Base-by-base conservation (phyloP, 2,329 filamentous ascomycete species). In the Xylariaceae sp. region DNA sequence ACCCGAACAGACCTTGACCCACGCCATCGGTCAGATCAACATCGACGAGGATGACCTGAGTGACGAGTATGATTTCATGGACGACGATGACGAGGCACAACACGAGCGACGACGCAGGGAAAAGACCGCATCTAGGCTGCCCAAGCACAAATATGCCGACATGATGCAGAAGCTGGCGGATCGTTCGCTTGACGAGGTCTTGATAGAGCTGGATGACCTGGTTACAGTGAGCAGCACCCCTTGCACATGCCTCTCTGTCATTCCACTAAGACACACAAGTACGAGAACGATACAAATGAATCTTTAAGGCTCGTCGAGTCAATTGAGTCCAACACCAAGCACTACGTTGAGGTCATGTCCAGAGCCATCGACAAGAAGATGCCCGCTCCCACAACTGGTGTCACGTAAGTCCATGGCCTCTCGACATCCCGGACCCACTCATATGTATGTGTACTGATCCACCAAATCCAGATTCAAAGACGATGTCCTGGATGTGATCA, bases 401-500 rank as follows among this genome's bases (percentile, higher is more conserved):
- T 92, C 58, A 91, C 81, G 81, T 90, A 77, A 60, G 82, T 7
- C 22, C 22, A 27, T 4, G 22, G 22, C 22, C 22, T 4, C 22
- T 27, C 22, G 22, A 27, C 4, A 7, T 27, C 7, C 22, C 22
- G 22, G 22, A 27, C 19, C 18, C 22, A 36, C 39, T 52, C 35
- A 47, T 42, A 39, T 32, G 15, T 42, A 39, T 32, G 15, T n/a
- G 31, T 56, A 66, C 59, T 66, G 40, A 60, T 71, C 57, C 57
- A 48, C 17, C n/a, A 9, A 12, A 15, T n/a, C 33, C 58, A 90
- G 86, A 59, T 97, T 96, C 78, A 97, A 97, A 69, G 91, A 96
- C 64, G 94, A 99, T 70, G 91, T 97, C 10, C 79, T 99, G 39
- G 94, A 99, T 70, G 89, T 99, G 30, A 86, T 99, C 63, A 95